Percentiles rank a stretch among this genome's conserved stretches.
These are phyloP conservation scores for Plasmopara muralis DNA, from an alignment of 352 stramenopile genomes.

Conservation along the genomic window DNA sequence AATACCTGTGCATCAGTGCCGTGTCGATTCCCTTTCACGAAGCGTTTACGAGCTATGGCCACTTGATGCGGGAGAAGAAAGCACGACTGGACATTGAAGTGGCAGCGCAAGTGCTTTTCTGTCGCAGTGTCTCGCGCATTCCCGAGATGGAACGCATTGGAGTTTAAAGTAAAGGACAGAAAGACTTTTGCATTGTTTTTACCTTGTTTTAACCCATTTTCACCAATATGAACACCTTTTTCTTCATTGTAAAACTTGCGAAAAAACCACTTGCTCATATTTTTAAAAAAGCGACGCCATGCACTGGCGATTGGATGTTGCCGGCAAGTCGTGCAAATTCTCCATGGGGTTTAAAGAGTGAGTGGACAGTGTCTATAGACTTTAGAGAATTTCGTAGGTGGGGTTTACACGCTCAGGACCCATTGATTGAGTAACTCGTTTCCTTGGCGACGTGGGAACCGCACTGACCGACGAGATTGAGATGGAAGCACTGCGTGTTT, in stretches of 20 bases:
- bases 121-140: constrained; percentile 66
- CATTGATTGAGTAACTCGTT: constrained; percentile 22
- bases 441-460: constrained; percentile 12
- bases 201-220: neutral
- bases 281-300: constrained; percentile 21
- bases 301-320: constrained; percentile 19
- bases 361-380: constrained; percentile 13
- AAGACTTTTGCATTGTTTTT: neutral
- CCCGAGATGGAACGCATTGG: constrained; percentile 82
- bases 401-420: constrained; percentile 8
- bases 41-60: constrained; percentile 69
- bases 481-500: constrained; percentile 23
- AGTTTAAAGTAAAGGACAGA: constrained; percentile 22
- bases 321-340: constrained; percentile 7
- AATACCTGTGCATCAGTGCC: constrained; percentile 72
- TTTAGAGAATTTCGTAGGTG: constrained; percentile 5
- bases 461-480: constrained; percentile 13
- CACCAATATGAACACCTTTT: neutral
- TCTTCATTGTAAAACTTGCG: constrained; percentile 29
- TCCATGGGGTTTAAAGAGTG: constrained; percentile 5
- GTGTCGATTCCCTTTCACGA: constrained; percentile 71
- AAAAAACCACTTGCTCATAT: constrained; percentile 25
- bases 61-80: constrained; percentile 76
- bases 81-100: constrained; percentile 72
- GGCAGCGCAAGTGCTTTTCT: constrained; percentile 71